Percentiles rank a stretch among this genome's conserved stretches.
These are phyloP conservation scores for Byssothecium circinans DNA, from an alignment of 2,329 filamentous ascomycete species.

Conservation along the genomic window DNA sequence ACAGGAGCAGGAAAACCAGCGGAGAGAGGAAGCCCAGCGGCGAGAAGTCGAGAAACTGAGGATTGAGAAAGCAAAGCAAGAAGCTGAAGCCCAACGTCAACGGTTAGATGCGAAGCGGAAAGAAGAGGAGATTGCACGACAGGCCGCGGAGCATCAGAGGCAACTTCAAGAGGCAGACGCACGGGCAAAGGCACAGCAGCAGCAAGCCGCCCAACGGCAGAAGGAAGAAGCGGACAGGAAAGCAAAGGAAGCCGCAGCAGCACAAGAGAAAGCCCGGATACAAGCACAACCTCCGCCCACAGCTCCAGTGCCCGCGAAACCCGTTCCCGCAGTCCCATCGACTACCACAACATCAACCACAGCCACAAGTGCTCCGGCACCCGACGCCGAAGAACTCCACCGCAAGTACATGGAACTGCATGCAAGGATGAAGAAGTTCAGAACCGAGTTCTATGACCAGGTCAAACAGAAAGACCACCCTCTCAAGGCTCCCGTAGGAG, in stretches of 20 bases:
- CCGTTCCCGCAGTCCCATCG: constrained; percentile 6
- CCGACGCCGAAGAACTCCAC: constrained; percentile 34
- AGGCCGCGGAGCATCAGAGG: constrained; percentile 30
- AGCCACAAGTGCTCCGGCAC: constrained; percentile 4
- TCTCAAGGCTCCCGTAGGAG: constrained; percentile 33
- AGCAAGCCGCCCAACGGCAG: constrained; percentile 30
- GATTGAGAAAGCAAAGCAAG: constrained; percentile 47
- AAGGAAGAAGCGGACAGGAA: constrained; percentile 35
- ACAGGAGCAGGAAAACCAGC: constrained; percentile 38
- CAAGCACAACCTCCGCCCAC: constrained; percentile 20
- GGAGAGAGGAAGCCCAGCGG: constrained; percentile 40
- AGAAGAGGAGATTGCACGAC: constrained; percentile 34
- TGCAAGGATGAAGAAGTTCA: constrained; percentile 41
- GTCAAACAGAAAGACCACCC: constrained; percentile 26
- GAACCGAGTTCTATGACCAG: constrained; percentile 31
- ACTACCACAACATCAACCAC: constrained; percentile 11
- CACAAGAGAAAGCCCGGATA: constrained; percentile 26
- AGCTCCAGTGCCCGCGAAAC: constrained; percentile 9
- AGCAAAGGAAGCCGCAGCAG: constrained; percentile 30
- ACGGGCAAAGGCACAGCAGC: constrained; percentile 32
- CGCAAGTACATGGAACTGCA: constrained; percentile 40
- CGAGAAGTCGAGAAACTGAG: constrained; percentile 46
- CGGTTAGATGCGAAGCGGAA: constrained; percentile 38
- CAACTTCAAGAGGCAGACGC: constrained; percentile 36
- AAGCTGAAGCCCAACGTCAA: constrained; percentile 39